Conservation (phyloP, 495 filamentous ascomycete species). For the Aspergillus heteromorphus region DNA sequence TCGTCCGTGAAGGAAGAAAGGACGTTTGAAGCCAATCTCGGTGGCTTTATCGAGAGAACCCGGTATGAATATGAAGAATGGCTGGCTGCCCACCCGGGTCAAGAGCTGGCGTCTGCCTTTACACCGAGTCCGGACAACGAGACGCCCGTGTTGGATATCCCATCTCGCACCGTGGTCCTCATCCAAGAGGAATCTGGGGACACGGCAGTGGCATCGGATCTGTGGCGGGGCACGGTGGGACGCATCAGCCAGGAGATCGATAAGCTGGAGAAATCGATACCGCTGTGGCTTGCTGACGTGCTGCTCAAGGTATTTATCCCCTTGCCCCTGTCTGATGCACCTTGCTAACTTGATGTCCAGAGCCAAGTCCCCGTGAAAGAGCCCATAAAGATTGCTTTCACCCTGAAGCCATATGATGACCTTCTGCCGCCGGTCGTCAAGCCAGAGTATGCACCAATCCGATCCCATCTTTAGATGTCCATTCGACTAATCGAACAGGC, state of each 20-base stretch:
- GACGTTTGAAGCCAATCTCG: slow-evolving; percentile 75
- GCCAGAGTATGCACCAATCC: slow-evolving; percentile 54
- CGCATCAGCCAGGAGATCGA: slow-evolving; percentile 73
- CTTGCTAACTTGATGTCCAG: slow-evolving; percentile 26
- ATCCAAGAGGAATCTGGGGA: slow-evolving; percentile 90
- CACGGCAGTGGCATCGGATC: slow-evolving; percentile 83
- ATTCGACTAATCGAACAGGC: slow-evolving; percentile 18
- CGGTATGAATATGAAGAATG: slow-evolving; percentile 73
- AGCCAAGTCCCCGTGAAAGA: slow-evolving; percentile 85
- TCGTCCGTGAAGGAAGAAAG: slow-evolving; percentile 64
- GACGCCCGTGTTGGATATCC: slow-evolving; percentile 78
- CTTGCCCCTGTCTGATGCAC: not conserved
- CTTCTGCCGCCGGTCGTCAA: slow-evolving; percentile 63
- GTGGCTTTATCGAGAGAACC: slow-evolving; percentile 73
- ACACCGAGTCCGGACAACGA: slow-evolving; percentile 75
- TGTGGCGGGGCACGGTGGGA: slow-evolving; percentile 83
- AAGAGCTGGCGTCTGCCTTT: slow-evolving; percentile 57
- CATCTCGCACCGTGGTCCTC: slow-evolving; percentile 74
- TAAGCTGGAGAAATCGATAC: slow-evolving; percentile 74
- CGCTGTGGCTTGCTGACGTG: slow-evolving; percentile 90
- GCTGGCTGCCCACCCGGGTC: slow-evolving; percentile 48
- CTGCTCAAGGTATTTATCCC: slow-evolving; percentile 57
- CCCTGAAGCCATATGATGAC: slow-evolving; percentile 79
- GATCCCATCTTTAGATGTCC: not conserved
- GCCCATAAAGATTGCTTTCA: slow-evolving; percentile 87